Evolutionary conservation across 495 filamentous ascomycete species (phyloP), one percentile per base, ranked within the genome.

Genomic region (Penicillium diatomitis): DNA sequence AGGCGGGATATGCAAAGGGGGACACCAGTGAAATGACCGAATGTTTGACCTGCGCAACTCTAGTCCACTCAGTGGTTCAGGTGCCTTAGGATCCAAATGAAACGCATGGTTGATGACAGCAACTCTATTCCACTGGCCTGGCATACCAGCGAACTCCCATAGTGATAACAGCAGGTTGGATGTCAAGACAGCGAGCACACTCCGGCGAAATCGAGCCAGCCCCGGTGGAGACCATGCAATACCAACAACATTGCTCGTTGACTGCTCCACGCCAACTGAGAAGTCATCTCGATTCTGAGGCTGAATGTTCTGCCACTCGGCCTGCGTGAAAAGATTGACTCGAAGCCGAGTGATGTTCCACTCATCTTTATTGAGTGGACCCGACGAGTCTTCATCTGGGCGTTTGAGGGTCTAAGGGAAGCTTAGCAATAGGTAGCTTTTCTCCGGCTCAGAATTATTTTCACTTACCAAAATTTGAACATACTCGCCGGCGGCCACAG

Each of bases 201-300:
- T 80, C 47, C 80, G 74, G 48, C 76, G 64, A 59, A 80, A 76
- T 52, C 72, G 73, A 34, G 69, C 80, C 8, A 83, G 56, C 2
- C 82, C 82, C 35, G 76, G 70, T 20, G 82, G 72, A 10, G 80
- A 83, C 83, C 83, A 87, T 11, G 67, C 66, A 29, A 85, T 52
- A 8, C 62, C 64, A 30, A 71, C 64, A 27, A 83, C 74, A 40
- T 62, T 68, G 44, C 76, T 77, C 5, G 59, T 52, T 4, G 80
- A 83, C 55, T 80, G 78, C 58, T 87, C 83, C 50, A 81, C 79
- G 4, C 77, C 83, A 40, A 85, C 65, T 6, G 81, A 83, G 65
- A 79, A 80, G 20, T 69, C 57, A 38, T 69, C 58, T 27, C 72
- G 72, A 35, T 66, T 63, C 35, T 71, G 64, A 0, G 73, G 73